A percentile compares a stretch with the other conserved stretches of the same genome.
These are phyloP conservation scores for Exophiala xenobiotica DNA, from an alignment of 2,329 filamentous ascomycete genomes.

Conservation along the genomic window DNA sequence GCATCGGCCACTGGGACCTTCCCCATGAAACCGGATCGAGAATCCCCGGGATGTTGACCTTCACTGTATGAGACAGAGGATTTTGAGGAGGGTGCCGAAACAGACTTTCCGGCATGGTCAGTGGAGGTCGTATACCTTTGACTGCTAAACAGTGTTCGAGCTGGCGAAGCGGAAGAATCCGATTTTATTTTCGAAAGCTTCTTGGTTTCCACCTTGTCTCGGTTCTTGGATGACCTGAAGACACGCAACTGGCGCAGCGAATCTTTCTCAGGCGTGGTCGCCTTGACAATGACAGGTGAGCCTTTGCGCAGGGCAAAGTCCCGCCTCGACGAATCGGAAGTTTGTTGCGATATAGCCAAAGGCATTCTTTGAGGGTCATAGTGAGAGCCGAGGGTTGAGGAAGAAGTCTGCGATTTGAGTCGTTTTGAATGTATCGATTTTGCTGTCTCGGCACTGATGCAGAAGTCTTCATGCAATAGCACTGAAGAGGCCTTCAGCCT, in stretches of 20 bases:
- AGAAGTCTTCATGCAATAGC: constrained; percentile 24
- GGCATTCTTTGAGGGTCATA: constrained; percentile 47
- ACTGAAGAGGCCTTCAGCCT: constrained; percentile 26
- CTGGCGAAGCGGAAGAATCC: constrained; percentile 25
- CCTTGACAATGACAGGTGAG: constrained; percentile 33
- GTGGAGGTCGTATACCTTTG: constrained; percentile 20
- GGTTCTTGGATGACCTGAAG: constrained; percentile 20
- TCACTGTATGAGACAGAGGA: not conserved
- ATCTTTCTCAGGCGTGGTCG: constrained; percentile 25
- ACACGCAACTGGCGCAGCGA: constrained; percentile 21
- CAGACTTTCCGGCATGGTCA: not conserved
- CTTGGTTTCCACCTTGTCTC: constrained; percentile 10
- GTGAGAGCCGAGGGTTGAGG: constrained; percentile 48
- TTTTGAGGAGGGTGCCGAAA: not conserved
- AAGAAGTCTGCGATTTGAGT: constrained; percentile 34
- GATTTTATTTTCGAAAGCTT: constrained; percentile 24
- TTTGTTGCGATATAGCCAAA: constrained; percentile 43
- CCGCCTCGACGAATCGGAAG: constrained; percentile 43
- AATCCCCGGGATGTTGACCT: not conserved
- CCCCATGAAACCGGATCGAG: not conserved
- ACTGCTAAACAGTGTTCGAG: constrained; percentile 30
- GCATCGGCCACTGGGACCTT: not conserved
- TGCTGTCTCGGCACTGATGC: constrained; percentile 7
- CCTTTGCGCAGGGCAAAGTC: constrained; percentile 42
- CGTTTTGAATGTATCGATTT: constrained; percentile 4